Evolutionary conservation across 129 eudicot genomes (phyloP), one percentile per base, ranked within the genome.

Genomic region (Heracleum sosnowskyi): DNA sequence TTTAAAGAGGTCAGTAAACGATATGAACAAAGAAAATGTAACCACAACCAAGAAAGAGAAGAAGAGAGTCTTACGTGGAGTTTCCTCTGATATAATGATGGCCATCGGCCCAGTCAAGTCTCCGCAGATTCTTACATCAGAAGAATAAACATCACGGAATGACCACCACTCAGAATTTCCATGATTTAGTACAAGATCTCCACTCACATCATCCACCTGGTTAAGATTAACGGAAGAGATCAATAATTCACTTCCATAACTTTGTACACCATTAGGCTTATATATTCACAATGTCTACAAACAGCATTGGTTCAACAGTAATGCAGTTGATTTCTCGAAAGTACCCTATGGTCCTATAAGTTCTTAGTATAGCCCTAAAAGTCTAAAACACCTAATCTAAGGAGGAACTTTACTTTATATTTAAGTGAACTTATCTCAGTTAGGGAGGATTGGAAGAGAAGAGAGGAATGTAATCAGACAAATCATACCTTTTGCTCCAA

Each of bases 61-160:
- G 29, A 55, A 55, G 29, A n/a, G 12, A 4, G 63, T 82, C 98
- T 91, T 83, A 95, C 99, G 99, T 41, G 99, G 99, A 28, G 97
- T 95, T 86, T 95, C 99, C 86, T 95, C 99, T 49, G 97, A 90
- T 62, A 95, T 92, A 71, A 92, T 83, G 41, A 95, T 89, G 75
- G 97, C 99, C 92, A 85, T 87, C n/a, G 99, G 97, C n/a, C 99
- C 99, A 39, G 85, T 79, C 79, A 90, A 82, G 37, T 86, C 96
- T 80, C 91, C 91, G 80, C 99, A 95, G 69, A 75, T 83, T 86
- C 60, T 83, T 15, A 47, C 18, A 47, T 47, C 53, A 60, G 82
- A 63, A 73, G 87, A 83, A 78, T 82, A 79, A 69, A 84, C 83
- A 86, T 95, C 94, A 40, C 82, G 82, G 86, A 95, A 95, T 11